Base-by-base conservation (phyloP, 2,329 filamentous ascomycete genomes). In the Fusarium avenaceum region DNA sequence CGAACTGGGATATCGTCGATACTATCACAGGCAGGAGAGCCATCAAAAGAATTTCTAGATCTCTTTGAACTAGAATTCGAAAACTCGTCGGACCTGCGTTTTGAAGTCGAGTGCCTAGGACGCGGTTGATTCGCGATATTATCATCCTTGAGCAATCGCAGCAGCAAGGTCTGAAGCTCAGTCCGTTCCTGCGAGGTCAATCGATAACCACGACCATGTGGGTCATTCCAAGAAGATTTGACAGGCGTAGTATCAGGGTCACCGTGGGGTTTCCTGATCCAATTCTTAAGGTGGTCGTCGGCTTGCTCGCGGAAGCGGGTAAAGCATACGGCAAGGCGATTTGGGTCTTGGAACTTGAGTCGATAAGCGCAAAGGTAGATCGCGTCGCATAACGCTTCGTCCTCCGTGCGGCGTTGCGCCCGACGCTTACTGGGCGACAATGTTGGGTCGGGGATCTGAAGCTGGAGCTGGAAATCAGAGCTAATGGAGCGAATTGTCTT, bases 351-450 rank as follows among this genome's bases (percentile, higher is more conserved):
- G 11, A 66, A 76, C n/a, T 70, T 63, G 24, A 77, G 57, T 20
- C 20, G 57, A 0, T 61, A 71, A 3, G 76, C 63, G 7, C 53
- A 63, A 28, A 38, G 26, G 48, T 76, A 75, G 28, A 77, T 76
- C 6, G 46, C 47, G 30, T 74, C 57, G 19, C 60, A 55, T 4
- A 71, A 67, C 3, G 62, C 60, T 38, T 76, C 68, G 8, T 75
- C 72, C 33, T 71, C 71, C 10, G 64, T 70, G 20, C 57, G 69
- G 22, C 32, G 58, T 44, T 58, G 65, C 35, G 60, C 63, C 28
- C 62, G 68, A 20, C 62, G 66, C 49, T 72, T 72, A 43, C 61
- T 71, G n/a, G 74, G 76, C 26, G 74, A 74, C n/a, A 74, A 52
- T 3, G 50, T 69, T 8, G 63, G 46, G 51, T 74, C 71, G 4